Percentiles rank a stretch among this genome's conserved stretches.
These are phyloP conservation scores for Spathaspora boniae DNA, from an alignment of 805 yeast species.

Conservation along the genomic window DNA sequence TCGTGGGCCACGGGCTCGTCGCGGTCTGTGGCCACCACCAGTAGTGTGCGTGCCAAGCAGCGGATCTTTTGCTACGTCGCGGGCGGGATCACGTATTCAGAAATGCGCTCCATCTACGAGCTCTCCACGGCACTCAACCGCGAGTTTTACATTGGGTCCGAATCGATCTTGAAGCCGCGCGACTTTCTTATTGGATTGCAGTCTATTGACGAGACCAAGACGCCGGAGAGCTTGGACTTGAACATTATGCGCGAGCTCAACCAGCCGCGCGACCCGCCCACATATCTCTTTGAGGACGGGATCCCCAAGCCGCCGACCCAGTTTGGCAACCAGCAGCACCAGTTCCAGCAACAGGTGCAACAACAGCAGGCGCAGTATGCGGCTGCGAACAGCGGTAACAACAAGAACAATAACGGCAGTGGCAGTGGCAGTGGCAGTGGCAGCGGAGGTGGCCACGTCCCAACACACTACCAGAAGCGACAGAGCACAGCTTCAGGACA, in stretches of 20 bases:
- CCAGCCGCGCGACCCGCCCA: slow-evolving; percentile 41
- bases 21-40: neutral
- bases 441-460: neutral
- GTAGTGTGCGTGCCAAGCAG: slow-evolving; percentile 42
- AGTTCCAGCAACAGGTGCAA: slow-evolving; percentile 10
- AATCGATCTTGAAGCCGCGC: slow-evolving; percentile 61
- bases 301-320: slow-evolving; percentile 14
- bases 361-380: slow-evolving; percentile 8
- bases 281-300: slow-evolving; percentile 35
- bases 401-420: neutral
- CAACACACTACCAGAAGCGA: neutral
- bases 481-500: neutral
- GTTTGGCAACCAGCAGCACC: slow-evolving; percentile 1
- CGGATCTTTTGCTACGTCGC: slow-evolving; percentile 76
- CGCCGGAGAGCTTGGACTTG: slow-evolving; percentile 42
- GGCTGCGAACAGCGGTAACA: slow-evolving; percentile 6
- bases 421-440: neutral
- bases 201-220: slow-evolving; percentile 32
- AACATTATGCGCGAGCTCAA: slow-evolving; percentile 22
- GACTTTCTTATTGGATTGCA: slow-evolving; percentile 44
- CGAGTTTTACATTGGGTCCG: slow-evolving; percentile 81
- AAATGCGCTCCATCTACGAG: slow-evolving; percentile 71
- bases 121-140: slow-evolving; percentile 57
- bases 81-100: slow-evolving; percentile 88
- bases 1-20: slow-evolving; percentile 55